phyloP scores from a whole-genome alignment of 805 yeast genomes.

The Candida cerambycidarum region DNA sequence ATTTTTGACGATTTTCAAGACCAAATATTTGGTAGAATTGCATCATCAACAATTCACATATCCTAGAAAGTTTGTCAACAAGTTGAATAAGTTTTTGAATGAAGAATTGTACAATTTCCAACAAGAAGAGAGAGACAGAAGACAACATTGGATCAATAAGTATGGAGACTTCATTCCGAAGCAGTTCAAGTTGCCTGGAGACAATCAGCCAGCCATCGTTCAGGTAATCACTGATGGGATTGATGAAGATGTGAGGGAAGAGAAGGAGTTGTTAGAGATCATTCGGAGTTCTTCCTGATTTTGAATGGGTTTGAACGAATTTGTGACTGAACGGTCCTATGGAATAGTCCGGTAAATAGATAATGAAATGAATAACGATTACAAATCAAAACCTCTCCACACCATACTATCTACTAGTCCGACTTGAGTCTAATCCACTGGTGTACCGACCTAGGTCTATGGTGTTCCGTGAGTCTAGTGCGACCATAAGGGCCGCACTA shows the following conservation, averaged over 20 bases:
- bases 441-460: too few relatives aligned
- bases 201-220: conserved; percentile 36
- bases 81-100: conserved; percentile 33
- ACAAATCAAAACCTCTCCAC: too few relatives aligned
- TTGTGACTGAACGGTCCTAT: too few relatives aligned
- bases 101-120: conserved; percentile 32
- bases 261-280: conserved; percentile 23
- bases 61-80: conserved; percentile 34
- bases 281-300: conserved; percentile 15
- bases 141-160: conserved; percentile 35
- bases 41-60: conserved; percentile 40
- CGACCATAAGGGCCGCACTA: conserved; percentile 3
- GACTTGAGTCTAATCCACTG: too few relatives aligned
- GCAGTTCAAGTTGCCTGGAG: conserved; percentile 40
- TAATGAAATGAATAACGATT: too few relatives aligned
- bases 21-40: conserved; percentile 36
- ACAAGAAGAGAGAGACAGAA: conserved; percentile 31
- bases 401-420: too few relatives aligned
- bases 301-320: too few relatives aligned
- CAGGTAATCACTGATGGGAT: conserved; percentile 45
- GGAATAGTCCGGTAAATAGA: too few relatives aligned
- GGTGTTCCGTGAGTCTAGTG: too few relatives aligned
- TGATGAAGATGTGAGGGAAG: conserved; percentile 24
- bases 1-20: conserved; percentile 31
- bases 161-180: conserved; percentile 43